Percentiles rank a stretch among this genome's conserved stretches.
Conservation (phyloP, 2,329 filamentous ascomycete genomes). For the Aspergillus sojae region DNA sequence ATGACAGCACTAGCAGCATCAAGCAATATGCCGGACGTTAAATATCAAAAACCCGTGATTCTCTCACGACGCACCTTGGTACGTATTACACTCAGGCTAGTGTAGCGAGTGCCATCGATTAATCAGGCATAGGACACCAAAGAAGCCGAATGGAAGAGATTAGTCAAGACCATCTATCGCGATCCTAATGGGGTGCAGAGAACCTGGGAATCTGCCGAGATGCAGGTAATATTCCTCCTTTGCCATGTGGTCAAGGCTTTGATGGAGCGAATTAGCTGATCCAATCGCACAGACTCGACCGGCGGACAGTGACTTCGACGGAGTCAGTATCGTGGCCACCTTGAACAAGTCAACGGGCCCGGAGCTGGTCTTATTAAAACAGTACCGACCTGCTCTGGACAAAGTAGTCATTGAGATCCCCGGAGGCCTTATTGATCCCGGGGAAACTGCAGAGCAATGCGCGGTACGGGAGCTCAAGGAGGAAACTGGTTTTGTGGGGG, state of each 20-base stretch:
- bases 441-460: slow-evolving; percentile 58
- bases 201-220: slow-evolving; percentile 50
- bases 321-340: slow-evolving; percentile 64
- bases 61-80: neutral
- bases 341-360: slow-evolving; percentile 55
- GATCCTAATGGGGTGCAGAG: slow-evolving; percentile 47
- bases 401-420: slow-evolving; percentile 63
- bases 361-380: slow-evolving; percentile 57
- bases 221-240: slow-evolving; percentile 34
- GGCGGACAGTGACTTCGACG: slow-evolving; percentile 57
- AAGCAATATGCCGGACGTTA: neutral
- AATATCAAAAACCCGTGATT: neutral
- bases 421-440: slow-evolving; percentile 61
- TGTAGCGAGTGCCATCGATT: neutral
- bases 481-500: slow-evolving; percentile 65
- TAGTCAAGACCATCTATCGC: slow-evolving; percentile 46
- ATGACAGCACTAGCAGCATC: neutral
- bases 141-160: slow-evolving; percentile 46
- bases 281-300: slow-evolving; percentile 43
- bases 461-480: slow-evolving; percentile 62
- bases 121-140: slow-evolving; percentile 31
- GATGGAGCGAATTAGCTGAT: neutral
- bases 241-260: neutral
- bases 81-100: too few species aligned
- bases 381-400: slow-evolving; percentile 63